A percentile compares a stretch with the other conserved stretches of the same genome.
Conservation (phyloP, 106 monocot species). For the Agapanthus africanus region DNA sequence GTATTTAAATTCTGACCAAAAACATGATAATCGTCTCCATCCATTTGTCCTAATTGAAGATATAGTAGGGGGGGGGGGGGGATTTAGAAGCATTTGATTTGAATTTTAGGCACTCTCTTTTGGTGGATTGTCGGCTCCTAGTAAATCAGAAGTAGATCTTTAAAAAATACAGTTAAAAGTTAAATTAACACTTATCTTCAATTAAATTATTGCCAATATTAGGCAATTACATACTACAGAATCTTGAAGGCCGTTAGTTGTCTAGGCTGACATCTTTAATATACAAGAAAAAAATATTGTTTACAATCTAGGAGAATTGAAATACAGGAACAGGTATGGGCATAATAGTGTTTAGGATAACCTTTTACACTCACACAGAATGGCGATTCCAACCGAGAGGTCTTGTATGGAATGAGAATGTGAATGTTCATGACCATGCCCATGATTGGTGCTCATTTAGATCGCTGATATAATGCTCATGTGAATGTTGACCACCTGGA, state of each 20-base stretch:
- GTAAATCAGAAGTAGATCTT: no score
- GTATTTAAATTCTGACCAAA: no score
- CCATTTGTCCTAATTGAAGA: no score
- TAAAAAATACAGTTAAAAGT: no score
- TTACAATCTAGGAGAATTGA: background rate
- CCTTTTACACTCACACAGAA: conserved; percentile 62
- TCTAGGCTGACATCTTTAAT: background rate
- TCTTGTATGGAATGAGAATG: conserved; percentile 90
- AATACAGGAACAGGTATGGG: background rate
- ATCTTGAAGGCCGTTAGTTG: background rate
- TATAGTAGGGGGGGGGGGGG: no score
- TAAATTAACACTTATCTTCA: background rate
- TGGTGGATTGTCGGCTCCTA: no score
- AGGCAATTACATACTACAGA: background rate
- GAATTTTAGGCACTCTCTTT: no score
- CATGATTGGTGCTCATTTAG: conserved; percentile 17
- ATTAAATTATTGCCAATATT: conserved; percentile 2
- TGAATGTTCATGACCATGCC: conserved; percentile 48
- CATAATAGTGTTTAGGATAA: background rate
- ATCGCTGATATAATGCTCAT: conserved; percentile 36
- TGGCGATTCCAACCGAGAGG: conserved; percentile 82
- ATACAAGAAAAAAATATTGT: background rate
- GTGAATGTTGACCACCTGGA: conserved; percentile 66
- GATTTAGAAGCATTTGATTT: no score
- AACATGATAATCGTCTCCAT: no score